Base-by-base conservation (phyloP, 2,329 filamentous ascomycete genomes). In the Microsporum canis region DNA sequence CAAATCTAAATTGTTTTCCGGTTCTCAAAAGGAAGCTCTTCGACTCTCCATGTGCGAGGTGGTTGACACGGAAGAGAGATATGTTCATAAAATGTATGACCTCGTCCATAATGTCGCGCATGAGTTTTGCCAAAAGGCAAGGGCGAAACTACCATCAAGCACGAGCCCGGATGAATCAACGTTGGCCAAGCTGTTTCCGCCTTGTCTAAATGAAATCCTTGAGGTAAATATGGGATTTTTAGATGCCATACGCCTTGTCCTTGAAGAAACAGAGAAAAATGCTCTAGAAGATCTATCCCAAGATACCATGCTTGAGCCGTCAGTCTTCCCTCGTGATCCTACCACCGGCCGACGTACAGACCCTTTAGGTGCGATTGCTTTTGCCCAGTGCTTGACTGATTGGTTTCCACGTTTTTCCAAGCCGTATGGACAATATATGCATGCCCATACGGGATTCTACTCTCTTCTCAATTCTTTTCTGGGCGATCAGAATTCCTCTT, bases 381-480 rank as follows among this genome's bases (percentile, higher is more conserved):
- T 96, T 71, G 89, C 90, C 47, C 89, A 87, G 67, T 79, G 90
- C 57, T 85, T 96, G 63, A 77, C 94, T 3, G 88, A 95, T 66
- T 96, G 91, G 89, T 94, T 99, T 66, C 94, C 94, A 5, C 86
- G 87, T 66, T 97, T 99, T 70, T 88, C 89, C 31, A 85, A 91
- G 62, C 91, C 89, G 69, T 99, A 99, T 72, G 87, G 90, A 66
- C 87, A 95, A 65, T 99, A 97, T 72, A 94, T 99, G 73, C 86
- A 86, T 67, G 87, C 90, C 8, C 95, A 95, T 72, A 88, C 91
- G 65, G 84, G 90, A 63, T 95, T 96, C 66, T 88, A 91, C 0
- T 85, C 88, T 60, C 81, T 92, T 14, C 82, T 97, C 60, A 90
- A 88, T 66, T 80, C 82, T 1, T 90, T 95, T 67, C 81, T 94